Percentiles rank a stretch among this genome's conserved stretches.
Evolutionary conservation across 2,329 filamentous ascomycete species (phyloP).

Genomic region (Nigrograna mackinnonii): DNA sequence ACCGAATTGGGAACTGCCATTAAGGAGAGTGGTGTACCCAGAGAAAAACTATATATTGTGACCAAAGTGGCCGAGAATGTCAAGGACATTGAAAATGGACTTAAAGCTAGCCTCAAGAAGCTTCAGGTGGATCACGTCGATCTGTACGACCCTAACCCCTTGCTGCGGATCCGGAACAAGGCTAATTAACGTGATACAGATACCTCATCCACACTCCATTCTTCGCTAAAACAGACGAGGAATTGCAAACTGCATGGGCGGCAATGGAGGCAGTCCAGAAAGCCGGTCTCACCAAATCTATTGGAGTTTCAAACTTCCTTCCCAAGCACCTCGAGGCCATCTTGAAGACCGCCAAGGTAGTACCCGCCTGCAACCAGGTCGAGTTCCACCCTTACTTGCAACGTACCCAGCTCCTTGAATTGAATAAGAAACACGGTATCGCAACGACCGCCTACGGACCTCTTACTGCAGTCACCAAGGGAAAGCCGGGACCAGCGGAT

Average conservation of each 20-base stretch:
- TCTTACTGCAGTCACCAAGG: slow-evolving; percentile 57
- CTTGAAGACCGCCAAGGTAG: slow-evolving; percentile 56
- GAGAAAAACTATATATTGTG: slow-evolving; percentile 54
- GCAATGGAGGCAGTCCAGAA: slow-evolving; percentile 62
- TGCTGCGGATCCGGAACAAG: neutral
- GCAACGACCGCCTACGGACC: slow-evolving; percentile 53
- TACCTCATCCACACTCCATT: slow-evolving; percentile 67
- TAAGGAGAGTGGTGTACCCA: slow-evolving; percentile 46
- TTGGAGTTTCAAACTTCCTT: slow-evolving; percentile 65
- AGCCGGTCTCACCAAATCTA: slow-evolving; percentile 62
- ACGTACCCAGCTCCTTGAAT: slow-evolving; percentile 60
- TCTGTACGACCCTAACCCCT: slow-evolving; percentile 53
- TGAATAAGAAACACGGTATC: slow-evolving; percentile 53
- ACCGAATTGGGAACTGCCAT: slow-evolving; percentile 53
- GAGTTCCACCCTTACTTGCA: slow-evolving; percentile 72
- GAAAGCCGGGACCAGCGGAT: slow-evolving; percentile 59
- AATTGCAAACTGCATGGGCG: slow-evolving; percentile 62
- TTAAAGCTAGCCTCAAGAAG: slow-evolving; percentile 62
- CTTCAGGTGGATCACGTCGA: slow-evolving; percentile 65
- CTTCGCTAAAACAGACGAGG: slow-evolving; percentile 56
- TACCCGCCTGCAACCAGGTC: slow-evolving; percentile 69
- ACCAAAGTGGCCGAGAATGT: slow-evolving; percentile 62
- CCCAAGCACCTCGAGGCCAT: slow-evolving; percentile 58
- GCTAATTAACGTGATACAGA: slow-evolving; percentile 30
- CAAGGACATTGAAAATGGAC: slow-evolving; percentile 57